phyloP scores from a whole-genome alignment of 2,329 filamentous ascomycete species.

The Trichoderma sp. region DNA sequence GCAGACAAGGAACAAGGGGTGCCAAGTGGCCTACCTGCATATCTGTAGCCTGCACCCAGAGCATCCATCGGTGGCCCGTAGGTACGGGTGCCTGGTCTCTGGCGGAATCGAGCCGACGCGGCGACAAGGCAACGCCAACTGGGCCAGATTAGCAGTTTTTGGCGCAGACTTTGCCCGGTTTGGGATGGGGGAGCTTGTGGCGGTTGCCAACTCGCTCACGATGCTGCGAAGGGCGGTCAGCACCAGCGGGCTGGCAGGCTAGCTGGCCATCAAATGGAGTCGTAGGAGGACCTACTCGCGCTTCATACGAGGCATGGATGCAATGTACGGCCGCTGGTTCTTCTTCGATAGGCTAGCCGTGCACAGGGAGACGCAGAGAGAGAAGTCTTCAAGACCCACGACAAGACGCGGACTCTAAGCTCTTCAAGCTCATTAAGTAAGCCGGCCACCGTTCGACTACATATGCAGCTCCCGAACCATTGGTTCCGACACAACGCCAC shows the following conservation, averaged over 20 bases:
- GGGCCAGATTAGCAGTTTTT: slow-evolving; percentile 17
- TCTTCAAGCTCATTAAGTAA: neutral
- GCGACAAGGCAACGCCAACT: slow-evolving; percentile 19
- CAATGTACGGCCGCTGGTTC: neutral
- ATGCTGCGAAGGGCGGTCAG: slow-evolving; percentile 23
- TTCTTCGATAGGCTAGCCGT: neutral
- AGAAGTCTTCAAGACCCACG: neutral
- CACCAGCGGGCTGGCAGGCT: slow-evolving; percentile 17
- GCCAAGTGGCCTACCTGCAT: slow-evolving; percentile 21
- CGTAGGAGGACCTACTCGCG: neutral
- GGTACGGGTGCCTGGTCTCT: slow-evolving; percentile 23
- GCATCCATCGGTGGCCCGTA: slow-evolving; percentile 2
- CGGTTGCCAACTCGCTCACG: slow-evolving; percentile 17
- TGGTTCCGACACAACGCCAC: slow-evolving; percentile 1
- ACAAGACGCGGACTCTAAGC: neutral
- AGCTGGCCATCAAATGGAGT: neutral
- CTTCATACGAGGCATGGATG: slow-evolving; percentile 8
- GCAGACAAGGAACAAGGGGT: slow-evolving; percentile 22
- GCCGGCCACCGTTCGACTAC: neutral
- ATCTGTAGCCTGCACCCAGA: slow-evolving; percentile 17
- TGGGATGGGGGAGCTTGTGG: slow-evolving; percentile 15
- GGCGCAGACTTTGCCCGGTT: slow-evolving; percentile 12
- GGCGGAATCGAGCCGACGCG: slow-evolving; percentile 24
- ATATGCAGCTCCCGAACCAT: neutral
- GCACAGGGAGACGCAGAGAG: neutral